Percentiles rank a stretch among this genome's conserved stretches.
Conservation (phyloP, 2,329 filamentous ascomycete species). For the Trichoderma aggressivum region DNA sequence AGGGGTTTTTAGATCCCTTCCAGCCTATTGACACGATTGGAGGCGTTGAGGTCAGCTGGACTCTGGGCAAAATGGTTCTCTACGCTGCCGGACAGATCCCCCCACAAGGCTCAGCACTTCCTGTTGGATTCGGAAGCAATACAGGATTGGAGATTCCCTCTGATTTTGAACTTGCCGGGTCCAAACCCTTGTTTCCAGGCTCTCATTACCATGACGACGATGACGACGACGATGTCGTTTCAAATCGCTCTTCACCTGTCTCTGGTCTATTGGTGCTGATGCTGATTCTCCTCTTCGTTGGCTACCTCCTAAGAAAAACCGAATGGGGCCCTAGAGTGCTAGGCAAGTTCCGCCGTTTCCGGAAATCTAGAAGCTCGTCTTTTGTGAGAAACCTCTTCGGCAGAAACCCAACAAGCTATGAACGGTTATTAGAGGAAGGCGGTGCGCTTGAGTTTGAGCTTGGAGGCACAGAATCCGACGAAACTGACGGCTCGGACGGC, state of each 20-base stretch:
- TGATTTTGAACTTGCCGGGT: conserved; percentile 83
- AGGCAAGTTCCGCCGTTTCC: conserved; percentile 29
- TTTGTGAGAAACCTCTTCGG: conserved; percentile 65
- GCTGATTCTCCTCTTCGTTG: conserved; percentile 64
- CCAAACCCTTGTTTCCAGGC: conserved; percentile 37
- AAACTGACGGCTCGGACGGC: conserved; percentile 62
- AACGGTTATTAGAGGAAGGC: conserved; percentile 81
- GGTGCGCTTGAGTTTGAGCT: conserved; percentile 75
- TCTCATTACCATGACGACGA: conserved; percentile 47
- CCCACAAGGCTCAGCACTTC: conserved; percentile 52
- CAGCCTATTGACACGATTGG: conserved; percentile 91
- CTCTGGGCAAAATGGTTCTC: conserved; percentile 90
- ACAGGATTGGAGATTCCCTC: conserved; percentile 57
- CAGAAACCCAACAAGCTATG: conserved; percentile 60
- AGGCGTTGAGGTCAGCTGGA: conserved; percentile 93
- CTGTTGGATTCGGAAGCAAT: conserved; percentile 93
- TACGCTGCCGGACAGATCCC: conserved; percentile 89
- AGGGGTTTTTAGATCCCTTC: conserved; percentile 80
- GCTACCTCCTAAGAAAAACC: conserved; percentile 74
- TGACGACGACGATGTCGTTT: conserved; percentile 60
- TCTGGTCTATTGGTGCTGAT: conserved; percentile 76
- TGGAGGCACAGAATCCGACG: conserved; percentile 60
- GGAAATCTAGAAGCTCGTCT: conserved; percentile 38
- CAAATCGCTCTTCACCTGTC: conserved; percentile 64
- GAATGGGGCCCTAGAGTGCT: conserved; percentile 57